Base-by-base conservation (phyloP, 768 basidiomycete genomes). In the Russula sp. region DNA sequence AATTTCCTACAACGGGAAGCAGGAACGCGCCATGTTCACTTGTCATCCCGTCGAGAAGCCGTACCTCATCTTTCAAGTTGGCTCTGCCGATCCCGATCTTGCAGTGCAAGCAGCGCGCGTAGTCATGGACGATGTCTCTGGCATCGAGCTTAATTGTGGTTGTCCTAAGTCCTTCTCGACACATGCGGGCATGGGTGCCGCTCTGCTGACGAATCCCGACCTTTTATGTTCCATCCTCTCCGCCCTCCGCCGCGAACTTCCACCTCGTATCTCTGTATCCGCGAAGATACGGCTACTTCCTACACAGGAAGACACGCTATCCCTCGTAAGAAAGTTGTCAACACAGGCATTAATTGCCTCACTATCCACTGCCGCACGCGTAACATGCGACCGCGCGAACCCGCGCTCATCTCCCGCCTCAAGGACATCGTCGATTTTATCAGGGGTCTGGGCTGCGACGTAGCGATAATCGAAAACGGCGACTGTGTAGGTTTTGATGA, bases 131-230 rank as follows among this genome's bases (percentile, higher is more conserved):
- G 97, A 99, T 71, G 87, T 99, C 34, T 87, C 94, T 0, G 97
- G 95, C 22, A 81, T 99, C 70, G 97, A 98, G 74, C 87, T 99
- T 65, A 98, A 98, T 74, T 98, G 97, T 72, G 97, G 96, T 0
- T 99, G 96, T 72, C 95, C 95, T 0, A 96, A 96, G 71, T 91
- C 94, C 0, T 98, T 98, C 75, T 96, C 94, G 24, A 94, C 92
- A 0, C 89, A 91, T 69, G 77, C 88, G 0, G 97, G 97, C 0
- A 98, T 98, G 95, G 97, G 97, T 10, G 96, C 97, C 0, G 96
- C 95, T 3, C 80, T 99, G 16, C 84, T 99, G 57, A 86, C 90
- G 4, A 96, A 90, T 40, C 94, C 97, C 0, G 94, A 98, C 71
- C 79, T 94, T 36, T 82, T 99, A 10, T 94, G 94, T 72, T 82